Base-by-base conservation (phyloP, 208 protist species). In the Crithidia thermophila region DNA sequence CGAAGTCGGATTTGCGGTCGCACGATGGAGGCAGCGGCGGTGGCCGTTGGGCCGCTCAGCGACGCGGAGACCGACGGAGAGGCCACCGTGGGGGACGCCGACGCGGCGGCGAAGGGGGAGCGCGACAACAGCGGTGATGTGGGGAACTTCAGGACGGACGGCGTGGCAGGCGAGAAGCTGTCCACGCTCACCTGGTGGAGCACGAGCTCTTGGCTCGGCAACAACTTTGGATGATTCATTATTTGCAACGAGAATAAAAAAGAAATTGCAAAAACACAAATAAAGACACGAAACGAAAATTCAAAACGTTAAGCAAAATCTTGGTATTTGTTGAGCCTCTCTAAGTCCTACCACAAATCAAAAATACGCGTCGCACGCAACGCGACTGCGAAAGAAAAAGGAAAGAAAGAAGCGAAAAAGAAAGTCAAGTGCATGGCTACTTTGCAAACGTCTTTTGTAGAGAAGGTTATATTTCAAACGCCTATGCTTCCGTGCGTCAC, bases 201-300 rank as follows among this genome's bases (percentile, higher is more conserved):
- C n/a, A 78, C 70, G 39, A 91, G 70, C 67, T 91, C 85, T 39
- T 88, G 83, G 28, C 80, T 85, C 3, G 84, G 65, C 14, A 80
- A 69, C 18, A 90, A 72, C 52, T 82, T 85, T 20, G 85, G 72
- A 42, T 80, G 67, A 58, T 72, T 85, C 80, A 90, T 13, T 16
- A 13, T 40, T 16, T 46, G 40, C 3, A 46, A 21, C 16, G 2
- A 46, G 16, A 9, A 18, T 18, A n/a, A n/a, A n/a, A n/a, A n/a
- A n/a, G n/a, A n/a, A n/a, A 13, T 40, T 13, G 36, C 36, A 40
- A 40, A 40, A 40, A 40, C 6, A 40, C 6, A 40, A 40, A 40
- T n/a, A n/a, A 45, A 45, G 39, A 45, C 14, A 16, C 14, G 39
- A 45, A 16, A 16, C 13, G 39, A 16, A 13, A 13, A n/a, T 45